Percentiles rank a stretch among this genome's conserved stretches.
Conservation (phyloP, 495 filamentous ascomycete genomes). For the Penicillium samsonianum region DNA sequence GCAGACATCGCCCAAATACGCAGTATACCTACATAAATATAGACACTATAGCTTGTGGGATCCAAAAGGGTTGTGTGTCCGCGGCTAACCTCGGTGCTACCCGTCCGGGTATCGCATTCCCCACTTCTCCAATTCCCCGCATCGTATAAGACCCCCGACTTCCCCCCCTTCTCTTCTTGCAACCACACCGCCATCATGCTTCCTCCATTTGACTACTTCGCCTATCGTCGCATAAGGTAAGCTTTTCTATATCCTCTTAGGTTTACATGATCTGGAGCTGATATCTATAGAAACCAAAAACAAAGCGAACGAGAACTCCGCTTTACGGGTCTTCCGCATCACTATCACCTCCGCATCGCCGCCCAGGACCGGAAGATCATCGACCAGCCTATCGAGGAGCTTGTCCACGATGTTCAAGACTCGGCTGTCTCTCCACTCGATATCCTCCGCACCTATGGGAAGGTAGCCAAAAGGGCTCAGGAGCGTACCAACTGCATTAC, state of each 20-base stretch:
- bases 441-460: slow-evolving; percentile 86
- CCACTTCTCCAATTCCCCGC: slow-evolving; percentile 25
- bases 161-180: slow-evolving; percentile 8
- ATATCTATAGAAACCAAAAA: slow-evolving; percentile 68
- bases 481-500: slow-evolving; percentile 88
- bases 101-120: slow-evolving; percentile 18
- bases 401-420: slow-evolving; percentile 77
- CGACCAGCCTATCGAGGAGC: slow-evolving; percentile 69
- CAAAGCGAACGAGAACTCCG: slow-evolving; percentile 69
- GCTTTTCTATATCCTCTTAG: slow-evolving; percentile 1
- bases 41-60: no score
- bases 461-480: slow-evolving; percentile 82
- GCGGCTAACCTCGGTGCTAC: slow-evolving; percentile 10
- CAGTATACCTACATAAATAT: neutral
- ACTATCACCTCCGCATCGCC: slow-evolving; percentile 67
- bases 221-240: slow-evolving; percentile 57
- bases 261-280: neutral
- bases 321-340: slow-evolving; percentile 63
- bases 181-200: slow-evolving; percentile 42
- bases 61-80: slow-evolving; percentile 13
- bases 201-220: slow-evolving; percentile 60
- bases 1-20: neutral
- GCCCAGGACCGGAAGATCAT: slow-evolving; percentile 63
- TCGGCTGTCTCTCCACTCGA: slow-evolving; percentile 64
- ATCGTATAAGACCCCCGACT: slow-evolving; percentile 31